Base-by-base conservation (phyloP, 78 protist genomes). In the Mantamonas sphyraenae region DNA sequence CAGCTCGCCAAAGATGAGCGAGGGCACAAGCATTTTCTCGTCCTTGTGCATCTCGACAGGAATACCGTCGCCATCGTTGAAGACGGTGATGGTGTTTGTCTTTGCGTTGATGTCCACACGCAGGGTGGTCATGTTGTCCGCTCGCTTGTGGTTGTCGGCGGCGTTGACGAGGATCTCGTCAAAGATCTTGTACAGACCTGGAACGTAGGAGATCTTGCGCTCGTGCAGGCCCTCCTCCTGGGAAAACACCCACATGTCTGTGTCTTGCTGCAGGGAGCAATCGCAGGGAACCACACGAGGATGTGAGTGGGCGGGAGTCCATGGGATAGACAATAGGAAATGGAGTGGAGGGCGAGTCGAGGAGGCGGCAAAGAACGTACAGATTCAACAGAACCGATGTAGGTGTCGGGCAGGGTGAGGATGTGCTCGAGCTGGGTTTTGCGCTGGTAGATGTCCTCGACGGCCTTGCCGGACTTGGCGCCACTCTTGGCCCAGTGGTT, bases 81-180 rank as follows among this genome's bases (percentile, higher is more conserved):
- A 63, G 4, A 94, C 89, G 7, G 72, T 19, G 24, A 97, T 89
- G 0, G 9, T 12, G 43, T 57, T 68, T 3, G 14, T 42, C 30
- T 73, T 82, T 17, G 3, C 2, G n/a, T 58, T 62, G 58, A 42
- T 16, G 16, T 47, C 16, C 12, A 47, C 16, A 19, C 16, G 12
- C 62, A 97, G 59, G n/a, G 30, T 61, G 31, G 55, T 59, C 95
- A 89, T 93, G 14, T 26, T 42, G 3, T 45, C n/a, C 47, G 94
- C 98, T 19, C 97, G 72, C 76, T 90, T 91, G 68, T 91, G 83
- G 86, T 97, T 90, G 82, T 97, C 99, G 3, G 99, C 91, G 8
- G 99, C 99, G 73, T 97, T 97, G 77, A 97, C 99, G 20, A 98
- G 80, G 39, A 98, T 93, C 73, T 98, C 99, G 59, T 98, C 99